phyloP scores from a whole-genome alignment of 192 early-diverging fungal genomes.

The Coemansia sp. region DNA sequence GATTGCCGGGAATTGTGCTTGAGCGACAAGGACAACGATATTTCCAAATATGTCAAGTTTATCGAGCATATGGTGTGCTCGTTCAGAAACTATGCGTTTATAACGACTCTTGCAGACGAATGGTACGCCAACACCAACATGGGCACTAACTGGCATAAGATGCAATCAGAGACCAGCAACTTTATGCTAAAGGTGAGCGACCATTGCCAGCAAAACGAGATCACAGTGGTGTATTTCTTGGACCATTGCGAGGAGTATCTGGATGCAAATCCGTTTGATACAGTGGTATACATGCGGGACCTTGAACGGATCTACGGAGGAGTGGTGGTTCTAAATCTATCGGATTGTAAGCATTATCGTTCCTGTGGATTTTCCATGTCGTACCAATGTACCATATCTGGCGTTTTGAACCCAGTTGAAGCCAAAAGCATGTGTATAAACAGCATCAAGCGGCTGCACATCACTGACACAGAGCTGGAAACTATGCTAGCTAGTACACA shows the following conservation, averaged over 20 bases:
- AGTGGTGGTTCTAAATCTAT: conserved; percentile 2
- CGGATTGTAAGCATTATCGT: background rate
- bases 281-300: conserved; percentile 4
- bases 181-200: conserved; percentile 8
- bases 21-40: background rate
- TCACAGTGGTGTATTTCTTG: conserved; percentile 17
- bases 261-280: background rate
- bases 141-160: background rate
- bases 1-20: conserved; percentile 15
- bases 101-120: conserved; percentile 2
- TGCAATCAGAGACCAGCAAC: conserved; percentile 8
- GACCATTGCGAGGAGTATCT: conserved; percentile 22
- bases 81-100: conserved; percentile 4
- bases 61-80: conserved; percentile 25
- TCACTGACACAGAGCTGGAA: conserved; percentile 6
- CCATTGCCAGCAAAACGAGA: background rate
- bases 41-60: conserved; percentile 14
- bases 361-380: background rate
- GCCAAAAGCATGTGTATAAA: conserved; percentile 18
- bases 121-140: conserved; percentile 25
- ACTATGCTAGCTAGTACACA: conserved; percentile 13
- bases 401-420: conserved; percentile 3
- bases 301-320: conserved; percentile 8
- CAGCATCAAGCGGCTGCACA: conserved; percentile 2
- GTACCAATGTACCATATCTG: conserved; percentile 13